Percentiles rank a stretch among this genome's conserved stretches.
Evolutionary conservation across 352 stramenopile genomes (phyloP).

Genomic region (Pythium phragmiticola): DNA sequence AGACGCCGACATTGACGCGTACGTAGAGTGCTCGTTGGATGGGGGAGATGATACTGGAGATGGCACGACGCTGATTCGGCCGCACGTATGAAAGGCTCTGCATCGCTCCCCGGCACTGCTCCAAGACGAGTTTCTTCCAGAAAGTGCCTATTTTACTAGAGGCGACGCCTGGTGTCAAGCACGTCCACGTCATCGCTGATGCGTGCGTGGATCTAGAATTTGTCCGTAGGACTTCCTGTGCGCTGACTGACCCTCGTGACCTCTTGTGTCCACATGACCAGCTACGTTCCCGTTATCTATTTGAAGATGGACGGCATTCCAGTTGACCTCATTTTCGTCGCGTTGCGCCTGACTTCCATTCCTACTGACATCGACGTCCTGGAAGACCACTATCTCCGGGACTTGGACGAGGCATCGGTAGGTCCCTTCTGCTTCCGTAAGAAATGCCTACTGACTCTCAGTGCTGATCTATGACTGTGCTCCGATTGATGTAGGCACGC

Average conservation of each 20-base stretch:
- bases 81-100: constrained; percentile 52
- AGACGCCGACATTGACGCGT: constrained; percentile 88
- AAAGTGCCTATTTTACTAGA: constrained; percentile 80
- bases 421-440: not conserved
- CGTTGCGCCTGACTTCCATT: constrained; percentile 59
- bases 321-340: constrained; percentile 94
- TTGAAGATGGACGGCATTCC: constrained; percentile 90
- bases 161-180: constrained; percentile 59
- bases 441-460: not conserved
- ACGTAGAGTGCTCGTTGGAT: constrained; percentile 7
- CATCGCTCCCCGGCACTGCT: constrained; percentile 78
- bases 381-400: constrained; percentile 69
- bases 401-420: constrained; percentile 91
- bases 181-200: constrained; percentile 81
- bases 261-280: constrained; percentile 15
- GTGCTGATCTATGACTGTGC: not conserved
- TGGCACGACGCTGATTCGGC: constrained; percentile 20
- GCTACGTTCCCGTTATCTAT: constrained; percentile 92
- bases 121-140: constrained; percentile 86
- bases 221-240: not conserved
- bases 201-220: constrained; percentile 64
- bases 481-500: constrained; percentile 47
- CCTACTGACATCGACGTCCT: constrained; percentile 73
- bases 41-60: not conserved
- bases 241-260: not conserved